Evolutionary conservation across 2,329 filamentous ascomycete genomes (phyloP).

Genomic region (Pseudocercospora crystallina): DNA sequence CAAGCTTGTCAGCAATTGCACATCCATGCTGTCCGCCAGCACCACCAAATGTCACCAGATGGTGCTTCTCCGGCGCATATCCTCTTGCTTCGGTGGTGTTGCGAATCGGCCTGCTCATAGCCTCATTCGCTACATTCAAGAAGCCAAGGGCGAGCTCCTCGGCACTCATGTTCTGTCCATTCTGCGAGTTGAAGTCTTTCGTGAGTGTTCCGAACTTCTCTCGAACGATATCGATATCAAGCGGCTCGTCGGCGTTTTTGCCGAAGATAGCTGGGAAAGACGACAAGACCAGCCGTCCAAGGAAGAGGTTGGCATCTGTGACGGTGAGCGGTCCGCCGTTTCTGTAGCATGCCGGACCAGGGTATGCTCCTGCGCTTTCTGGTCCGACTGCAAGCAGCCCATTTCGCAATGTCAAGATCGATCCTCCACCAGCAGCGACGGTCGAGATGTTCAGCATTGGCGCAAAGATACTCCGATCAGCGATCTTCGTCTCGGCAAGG

Average conservation of each 20-base stretch:
- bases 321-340: conserved; percentile 38
- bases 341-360: conserved; percentile 37
- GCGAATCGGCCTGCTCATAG: conserved; percentile 82
- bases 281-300: conserved; percentile 34
- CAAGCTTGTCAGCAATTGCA: conserved; percentile 75
- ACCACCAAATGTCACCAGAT: conserved; percentile 83
- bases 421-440: conserved; percentile 50
- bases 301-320: conserved; percentile 38
- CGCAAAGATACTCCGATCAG: conserved; percentile 32
- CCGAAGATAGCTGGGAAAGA: conserved; percentile 38
- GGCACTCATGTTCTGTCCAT: conserved; percentile 56
- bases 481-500: conserved; percentile 35
- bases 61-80: conserved; percentile 79
- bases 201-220: conserved; percentile 20
- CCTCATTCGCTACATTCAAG: conserved; percentile 79
- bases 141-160: conserved; percentile 86
- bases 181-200: conserved; percentile 22
- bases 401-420: conserved; percentile 37
- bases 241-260: conserved; percentile 30
- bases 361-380: conserved; percentile 29
- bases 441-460: conserved; percentile 37
- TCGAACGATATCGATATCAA: conserved; percentile 21
- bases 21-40: conserved; percentile 86
- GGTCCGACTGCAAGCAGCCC: conserved; percentile 21
- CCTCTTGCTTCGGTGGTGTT: conserved; percentile 86